These are phyloP conservation scores for Boletus tomentosulus DNA, from an alignment of 768 basidiomycete genomes.

Conservation along the genomic window DNA sequence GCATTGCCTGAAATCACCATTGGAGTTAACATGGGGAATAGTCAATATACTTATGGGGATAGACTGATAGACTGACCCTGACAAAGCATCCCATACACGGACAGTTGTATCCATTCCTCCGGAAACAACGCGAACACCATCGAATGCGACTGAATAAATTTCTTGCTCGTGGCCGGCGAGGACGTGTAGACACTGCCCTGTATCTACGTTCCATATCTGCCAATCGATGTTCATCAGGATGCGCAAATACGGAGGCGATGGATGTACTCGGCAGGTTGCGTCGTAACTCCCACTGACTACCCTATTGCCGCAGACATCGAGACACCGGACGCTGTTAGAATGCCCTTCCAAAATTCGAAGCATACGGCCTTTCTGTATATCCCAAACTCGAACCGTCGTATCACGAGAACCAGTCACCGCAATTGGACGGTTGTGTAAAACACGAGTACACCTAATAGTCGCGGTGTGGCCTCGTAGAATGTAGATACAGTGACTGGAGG, in stretches of 20 bases:
- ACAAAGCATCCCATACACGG: constrained; percentile 81
- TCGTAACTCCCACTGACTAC: constrained; percentile 96
- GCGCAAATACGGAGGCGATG: not conserved
- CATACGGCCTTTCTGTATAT: constrained; percentile 74
- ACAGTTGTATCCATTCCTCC: constrained; percentile 94
- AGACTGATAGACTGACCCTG: constrained; percentile 60
- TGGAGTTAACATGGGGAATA: not conserved
- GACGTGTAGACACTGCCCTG: constrained; percentile 80
- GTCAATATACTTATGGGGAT: not conserved
- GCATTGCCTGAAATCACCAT: constrained; percentile 53
- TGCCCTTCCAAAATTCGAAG: constrained; percentile 74
- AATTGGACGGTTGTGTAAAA: constrained; percentile 80
- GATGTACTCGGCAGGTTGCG: constrained; percentile 69
- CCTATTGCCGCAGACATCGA: constrained; percentile 80
- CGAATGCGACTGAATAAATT: constrained; percentile 89
- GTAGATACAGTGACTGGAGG: constrained; percentile 61
- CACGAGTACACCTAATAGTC: constrained; percentile 87
- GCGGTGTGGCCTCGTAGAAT: constrained; percentile 80
- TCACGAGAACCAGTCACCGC: constrained; percentile 92
- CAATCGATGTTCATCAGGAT: not conserved
- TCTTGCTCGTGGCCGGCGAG: constrained; percentile 82
- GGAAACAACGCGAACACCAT: constrained; percentile 75
- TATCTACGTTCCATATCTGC: constrained; percentile 88
- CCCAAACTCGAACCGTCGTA: constrained; percentile 85
- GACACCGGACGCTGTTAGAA: constrained; percentile 73